Evolutionary conservation across 495 filamentous ascomycete species (phyloP).

Genomic region (Talaromyces stipitatus): DNA sequence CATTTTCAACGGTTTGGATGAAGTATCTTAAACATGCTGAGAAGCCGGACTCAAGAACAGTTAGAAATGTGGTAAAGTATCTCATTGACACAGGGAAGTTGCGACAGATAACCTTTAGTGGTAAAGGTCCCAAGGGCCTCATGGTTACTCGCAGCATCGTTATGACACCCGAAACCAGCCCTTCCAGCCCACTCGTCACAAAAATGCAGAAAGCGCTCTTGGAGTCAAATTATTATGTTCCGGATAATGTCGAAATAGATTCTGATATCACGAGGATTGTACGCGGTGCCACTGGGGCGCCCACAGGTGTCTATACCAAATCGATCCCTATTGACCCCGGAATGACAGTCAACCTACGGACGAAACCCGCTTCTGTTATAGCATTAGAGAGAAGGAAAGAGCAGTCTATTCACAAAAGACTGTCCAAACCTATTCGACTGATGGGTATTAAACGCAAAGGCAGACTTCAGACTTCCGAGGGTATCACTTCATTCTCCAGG

Average conservation of each 20-base stretch:
- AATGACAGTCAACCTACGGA: constrained; percentile 29
- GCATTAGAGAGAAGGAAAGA: constrained; percentile 23
- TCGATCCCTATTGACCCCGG: constrained; percentile 20
- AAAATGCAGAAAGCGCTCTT: constrained; percentile 48
- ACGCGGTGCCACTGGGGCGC: constrained; percentile 1
- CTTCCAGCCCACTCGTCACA: constrained; percentile 44
- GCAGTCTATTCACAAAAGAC: constrained; percentile 17
- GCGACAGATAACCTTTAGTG: constrained; percentile 54
- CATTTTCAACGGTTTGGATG: constrained; percentile 56
- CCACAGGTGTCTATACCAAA: constrained; percentile 8
- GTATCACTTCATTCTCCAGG: constrained; percentile 20
- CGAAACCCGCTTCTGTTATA: constrained; percentile 27
- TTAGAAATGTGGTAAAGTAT: constrained; percentile 49
- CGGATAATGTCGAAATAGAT: constrained; percentile 25
- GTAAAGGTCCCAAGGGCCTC: constrained; percentile 44
- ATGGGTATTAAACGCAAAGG: constrained; percentile 19
- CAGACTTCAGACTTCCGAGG: constrained; percentile 1
- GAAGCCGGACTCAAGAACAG: constrained; percentile 43
- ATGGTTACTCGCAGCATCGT: constrained; percentile 51
- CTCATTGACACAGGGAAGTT: constrained; percentile 54
- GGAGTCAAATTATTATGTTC: constrained; percentile 22
- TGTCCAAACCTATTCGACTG: constrained; percentile 25
- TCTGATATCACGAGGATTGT: constrained; percentile 18
- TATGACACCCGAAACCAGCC: constrained; percentile 34
- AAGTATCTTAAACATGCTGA: constrained; percentile 34